A percentile compares a stretch with the other conserved stretches of the same genome.
Conservation (phyloP, 768 basidiomycete species). For the Boletus sp. region DNA sequence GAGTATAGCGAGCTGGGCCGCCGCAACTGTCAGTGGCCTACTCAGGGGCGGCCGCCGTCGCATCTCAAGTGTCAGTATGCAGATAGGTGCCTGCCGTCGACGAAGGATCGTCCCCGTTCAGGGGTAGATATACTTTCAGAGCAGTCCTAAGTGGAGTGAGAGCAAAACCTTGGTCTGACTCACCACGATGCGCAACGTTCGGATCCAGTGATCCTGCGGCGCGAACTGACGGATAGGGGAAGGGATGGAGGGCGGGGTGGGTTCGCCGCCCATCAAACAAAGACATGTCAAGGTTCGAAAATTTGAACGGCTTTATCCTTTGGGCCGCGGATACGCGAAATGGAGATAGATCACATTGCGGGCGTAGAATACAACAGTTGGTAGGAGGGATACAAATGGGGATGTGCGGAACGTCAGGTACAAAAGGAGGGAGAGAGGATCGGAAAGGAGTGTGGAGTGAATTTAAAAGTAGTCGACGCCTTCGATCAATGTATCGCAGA, state of each 20-base stretch:
- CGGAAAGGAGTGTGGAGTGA: slow-evolving; percentile 19
- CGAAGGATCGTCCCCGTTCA: too few species aligned
- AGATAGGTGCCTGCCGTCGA: too few species aligned
- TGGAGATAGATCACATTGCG: slow-evolving; percentile 1
- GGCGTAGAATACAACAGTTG: slow-evolving; percentile 2
- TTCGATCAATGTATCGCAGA: slow-evolving; percentile 21
- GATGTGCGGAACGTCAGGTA: not conserved
- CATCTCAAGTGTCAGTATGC: too few species aligned
- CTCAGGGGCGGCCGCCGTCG: too few species aligned
- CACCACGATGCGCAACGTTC: not conserved
- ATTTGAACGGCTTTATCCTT: not conserved
- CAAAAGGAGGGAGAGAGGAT: too few species aligned
- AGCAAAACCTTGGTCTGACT: not conserved
- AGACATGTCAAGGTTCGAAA: not conserved
- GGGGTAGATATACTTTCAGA: too few species aligned
- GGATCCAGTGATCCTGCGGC: not conserved
- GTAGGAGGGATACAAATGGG: slow-evolving; percentile 3
- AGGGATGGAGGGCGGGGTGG: too few species aligned
- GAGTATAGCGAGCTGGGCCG: too few species aligned
- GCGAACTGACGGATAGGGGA: slow-evolving; percentile 4
- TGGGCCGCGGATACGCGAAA: not conserved
- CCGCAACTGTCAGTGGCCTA: too few species aligned
- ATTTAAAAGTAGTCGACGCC: slow-evolving; percentile 33
- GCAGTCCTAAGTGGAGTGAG: too few species aligned
- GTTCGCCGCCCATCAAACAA: slow-evolving; percentile 6